phyloP scores from a whole-genome alignment of 2,329 filamentous ascomycete genomes.

The Tolypocladium guangdongense region DNA sequence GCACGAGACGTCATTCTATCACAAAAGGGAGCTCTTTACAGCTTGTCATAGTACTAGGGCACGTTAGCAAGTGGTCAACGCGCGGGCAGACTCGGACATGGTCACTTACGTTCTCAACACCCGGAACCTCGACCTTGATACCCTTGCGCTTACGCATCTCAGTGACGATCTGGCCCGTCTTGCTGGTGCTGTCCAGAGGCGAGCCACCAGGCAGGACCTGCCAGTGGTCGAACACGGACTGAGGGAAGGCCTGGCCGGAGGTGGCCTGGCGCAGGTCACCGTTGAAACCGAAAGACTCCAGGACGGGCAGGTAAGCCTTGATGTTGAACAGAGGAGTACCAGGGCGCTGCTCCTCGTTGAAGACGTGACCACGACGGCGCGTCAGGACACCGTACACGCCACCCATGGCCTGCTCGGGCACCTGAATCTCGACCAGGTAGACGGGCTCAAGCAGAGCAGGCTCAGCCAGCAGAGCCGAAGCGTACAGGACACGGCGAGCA shows the following conservation, averaged over 20 bases:
- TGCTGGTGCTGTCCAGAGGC: slow-evolving; percentile 70
- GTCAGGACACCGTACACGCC: slow-evolving; percentile 99
- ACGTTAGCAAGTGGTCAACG: slow-evolving; percentile 11
- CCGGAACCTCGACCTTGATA: slow-evolving; percentile 92
- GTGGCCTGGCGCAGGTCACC: slow-evolving; percentile 89
- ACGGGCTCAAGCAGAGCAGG: slow-evolving; percentile 92
- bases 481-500: slow-evolving; percentile 94
- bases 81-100: neutral
- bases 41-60: slow-evolving; percentile 91
- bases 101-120: slow-evolving; percentile 83
- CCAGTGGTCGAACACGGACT: slow-evolving; percentile 99
- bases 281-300: slow-evolving; percentile 99
- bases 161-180: slow-evolving; percentile 73
- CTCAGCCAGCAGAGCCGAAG: slow-evolving; percentile 79
- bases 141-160: slow-evolving; percentile 99
- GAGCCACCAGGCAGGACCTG: slow-evolving; percentile 91
- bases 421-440: slow-evolving; percentile 98
- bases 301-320: slow-evolving; percentile 93
- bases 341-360: slow-evolving; percentile 94
- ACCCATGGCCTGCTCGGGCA: slow-evolving; percentile 97
- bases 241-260: slow-evolving; percentile 96
- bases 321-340: slow-evolving; percentile 99
- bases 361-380: slow-evolving; percentile 96
- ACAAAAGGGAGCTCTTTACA: slow-evolving; percentile 52
- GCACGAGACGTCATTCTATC: slow-evolving; percentile 35